These are phyloP conservation scores for Brettanomyces sp. DNA, from an alignment of 805 yeast species.

Conservation along the genomic window DNA sequence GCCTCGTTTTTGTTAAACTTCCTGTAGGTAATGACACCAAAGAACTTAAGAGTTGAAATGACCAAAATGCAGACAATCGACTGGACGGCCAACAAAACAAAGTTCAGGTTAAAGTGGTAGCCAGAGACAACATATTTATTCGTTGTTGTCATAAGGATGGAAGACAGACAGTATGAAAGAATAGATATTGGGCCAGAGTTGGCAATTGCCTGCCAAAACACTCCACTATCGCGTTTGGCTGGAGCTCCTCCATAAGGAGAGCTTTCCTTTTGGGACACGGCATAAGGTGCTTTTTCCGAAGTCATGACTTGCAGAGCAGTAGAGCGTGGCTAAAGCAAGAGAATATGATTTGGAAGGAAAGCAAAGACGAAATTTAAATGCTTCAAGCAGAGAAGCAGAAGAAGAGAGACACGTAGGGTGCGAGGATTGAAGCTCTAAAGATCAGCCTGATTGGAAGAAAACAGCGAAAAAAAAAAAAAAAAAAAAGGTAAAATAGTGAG, in stretches of 20 bases:
- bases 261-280: not conserved
- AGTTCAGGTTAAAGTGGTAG: constrained; percentile 66
- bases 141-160: constrained; percentile 95
- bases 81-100: constrained; percentile 83
- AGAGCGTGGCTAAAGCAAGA: not conserved
- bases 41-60: constrained; percentile 60
- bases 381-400: not conserved
- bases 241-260: constrained; percentile 1
- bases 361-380: not conserved
- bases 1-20: constrained; percentile 81
- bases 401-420: not conserved
- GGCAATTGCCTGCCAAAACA: constrained; percentile 18
- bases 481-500: not conserved
- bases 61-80: constrained; percentile 72
- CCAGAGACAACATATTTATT: constrained; percentile 89
- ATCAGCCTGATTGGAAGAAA: too few relatives aligned
- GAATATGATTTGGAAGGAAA: not conserved
- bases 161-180: constrained; percentile 80
- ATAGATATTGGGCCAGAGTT: constrained; percentile 64
- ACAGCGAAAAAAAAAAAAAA: not conserved
- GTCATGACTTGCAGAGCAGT: constrained; percentile 1
- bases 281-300: constrained; percentile 2
- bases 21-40: constrained; percentile 79
- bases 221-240: not conserved
- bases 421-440: too few relatives aligned